Percentiles rank a stretch among this genome's conserved stretches.
These are phyloP conservation scores for Syzygium grande DNA, from an alignment of 345 rosid genomes.

Conservation along the genomic window DNA sequence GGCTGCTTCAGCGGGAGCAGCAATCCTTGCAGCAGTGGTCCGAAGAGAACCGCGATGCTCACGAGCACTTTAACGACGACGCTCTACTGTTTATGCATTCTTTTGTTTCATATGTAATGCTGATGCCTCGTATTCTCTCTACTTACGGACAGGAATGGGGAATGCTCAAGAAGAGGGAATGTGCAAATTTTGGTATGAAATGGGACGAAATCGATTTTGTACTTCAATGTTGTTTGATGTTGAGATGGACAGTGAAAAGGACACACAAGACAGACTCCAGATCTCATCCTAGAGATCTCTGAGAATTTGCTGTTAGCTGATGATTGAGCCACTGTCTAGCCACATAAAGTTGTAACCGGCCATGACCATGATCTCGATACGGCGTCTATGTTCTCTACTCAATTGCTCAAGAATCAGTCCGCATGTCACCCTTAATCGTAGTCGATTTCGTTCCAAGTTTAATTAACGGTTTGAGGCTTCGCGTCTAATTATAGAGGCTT, in stretches of 20 bases:
- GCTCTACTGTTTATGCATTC: neutral
- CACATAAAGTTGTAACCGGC: neutral
- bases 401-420: neutral
- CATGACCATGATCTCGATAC: neutral
- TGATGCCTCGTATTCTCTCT: neutral
- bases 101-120: neutral
- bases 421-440: neutral
- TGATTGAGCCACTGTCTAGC: neutral
- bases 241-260: neutral
- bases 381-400: neutral
- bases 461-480: neutral
- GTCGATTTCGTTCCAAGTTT: neutral
- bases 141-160: neutral
- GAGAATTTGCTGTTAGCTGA: neutral
- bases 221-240: neutral
- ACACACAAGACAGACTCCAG: neutral
- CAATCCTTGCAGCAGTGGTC: slow-evolving; percentile 53
- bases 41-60: slow-evolving; percentile 2
- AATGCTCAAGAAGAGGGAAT: neutral
- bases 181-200: neutral
- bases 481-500: neutral
- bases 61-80: neutral
- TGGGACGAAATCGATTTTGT: neutral
- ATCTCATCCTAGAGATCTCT: neutral
- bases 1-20: slow-evolving; percentile 79